Evolutionary conservation across 352 stramenopile genomes (phyloP), one percentile per base, ranked within the genome.

Genomic region (Phytophthora constricta): DNA sequence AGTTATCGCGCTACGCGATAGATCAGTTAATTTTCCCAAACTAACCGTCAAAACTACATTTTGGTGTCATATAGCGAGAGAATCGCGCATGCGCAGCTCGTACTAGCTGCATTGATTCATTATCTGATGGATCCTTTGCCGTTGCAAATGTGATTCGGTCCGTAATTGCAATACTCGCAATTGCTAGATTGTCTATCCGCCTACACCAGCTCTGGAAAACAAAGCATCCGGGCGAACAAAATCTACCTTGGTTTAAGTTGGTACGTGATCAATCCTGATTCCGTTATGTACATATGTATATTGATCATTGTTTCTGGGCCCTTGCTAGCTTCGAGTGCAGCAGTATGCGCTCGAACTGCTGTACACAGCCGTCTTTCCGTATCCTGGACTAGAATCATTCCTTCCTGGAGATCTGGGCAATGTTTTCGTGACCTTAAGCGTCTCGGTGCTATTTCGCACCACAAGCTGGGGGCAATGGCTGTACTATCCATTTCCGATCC

Each of bases 401-500:
- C 50, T 84, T 17, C 46, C 62, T 0, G 56, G 56, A 5, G 23
- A 70, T 2, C 48, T 66, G 10, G 67, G 62, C 2, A 68, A 76
- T 16, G 43, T 72, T 2, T 74, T 90, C n/a, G 58, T 89, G 13
- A 25, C 77, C 19, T 48, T 92, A 7, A 89, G 76, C 22, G 58
- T 79, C 9, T 65, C 76, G 7, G 70, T 83, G 3, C 51, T 76
- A 14, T 27, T 87, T 13, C 81, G 81, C 1, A 67, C 74, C 8
- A 77, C 77, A 33, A 84, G 79, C 58, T 90, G 81, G 84, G 65
- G 70, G 0, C 75, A 88, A 23, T 68, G 86, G 48, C 53, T 89
- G 14, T 92, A 84, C 45, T 89, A 80, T 23, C 84, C 84, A 25
- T 90, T 89, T 26, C 84, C 84, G n/a, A 88, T 92, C 54, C 73